Evolutionary conservation across 495 filamentous ascomycete genomes (phyloP).

Genomic region (Beverwykella pulmonaria): DNA sequence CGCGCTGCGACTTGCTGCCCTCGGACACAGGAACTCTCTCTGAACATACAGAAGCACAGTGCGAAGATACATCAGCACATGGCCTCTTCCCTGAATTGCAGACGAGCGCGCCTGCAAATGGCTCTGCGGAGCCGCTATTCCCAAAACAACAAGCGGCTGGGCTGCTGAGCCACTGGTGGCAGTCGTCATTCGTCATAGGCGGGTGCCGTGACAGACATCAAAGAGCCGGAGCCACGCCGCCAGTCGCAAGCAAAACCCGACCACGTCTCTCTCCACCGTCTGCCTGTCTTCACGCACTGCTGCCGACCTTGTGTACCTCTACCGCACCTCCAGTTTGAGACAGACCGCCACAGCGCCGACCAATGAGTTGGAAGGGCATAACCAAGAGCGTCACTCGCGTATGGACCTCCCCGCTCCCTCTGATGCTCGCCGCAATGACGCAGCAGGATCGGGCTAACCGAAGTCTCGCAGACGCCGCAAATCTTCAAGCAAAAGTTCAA

Average conservation of each 20-base stretch:
- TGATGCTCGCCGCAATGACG: neutral
- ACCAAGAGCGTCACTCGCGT: conserved; percentile 84
- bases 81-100: neutral
- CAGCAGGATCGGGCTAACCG: conserved; percentile 24
- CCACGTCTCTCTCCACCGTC: neutral
- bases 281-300: neutral
- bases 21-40: too few species aligned
- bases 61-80: neutral
- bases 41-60: too few species aligned
- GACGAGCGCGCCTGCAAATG: conserved; percentile 17
- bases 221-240: conserved; percentile 22
- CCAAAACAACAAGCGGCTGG: neutral
- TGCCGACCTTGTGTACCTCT: neutral
- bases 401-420: conserved; percentile 40
- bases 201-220: conserved; percentile 4
- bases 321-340: neutral
- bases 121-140: neutral
- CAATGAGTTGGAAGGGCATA: conserved; percentile 97
- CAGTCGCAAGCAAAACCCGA: conserved; percentile 2
- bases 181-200: conserved; percentile 43
- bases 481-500: conserved; percentile 89
- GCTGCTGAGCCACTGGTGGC: conserved; percentile 32
- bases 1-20: too few species aligned
- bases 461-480: conserved; percentile 76
- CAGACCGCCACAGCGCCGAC: conserved; percentile 4